Base-by-base conservation (phyloP, 495 filamentous ascomycete genomes). In the Trypethelium eluteriae region DNA sequence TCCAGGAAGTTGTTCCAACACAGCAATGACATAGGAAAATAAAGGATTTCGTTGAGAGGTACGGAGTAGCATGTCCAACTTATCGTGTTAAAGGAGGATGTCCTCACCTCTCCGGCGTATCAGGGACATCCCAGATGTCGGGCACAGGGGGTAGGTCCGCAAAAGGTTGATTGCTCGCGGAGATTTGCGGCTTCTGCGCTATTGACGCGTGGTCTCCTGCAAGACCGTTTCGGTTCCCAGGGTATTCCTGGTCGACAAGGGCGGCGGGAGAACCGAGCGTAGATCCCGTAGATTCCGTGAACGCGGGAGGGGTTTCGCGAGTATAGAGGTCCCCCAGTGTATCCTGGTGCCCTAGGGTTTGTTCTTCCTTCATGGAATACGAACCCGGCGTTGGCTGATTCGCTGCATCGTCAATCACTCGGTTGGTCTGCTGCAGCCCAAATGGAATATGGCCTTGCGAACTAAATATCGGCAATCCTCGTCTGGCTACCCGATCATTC, bases 391-490 rank as follows among this genome's bases (percentile, higher is more conserved):
- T 10, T 59, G 11, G 53, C 53, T 59, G 53, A 59, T 36, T 36
- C 6, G 53, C 11, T n/a, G 53, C 11, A 10, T 18, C 10, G 32
- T 0, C 18, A 14, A 32, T 7, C 18, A 2, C 25, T 34, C 36
- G 18, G 14, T 59, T 36, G 32, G 32, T 34, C 6, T 59, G 53
- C 14, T 34, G 53, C 14, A 32, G 18, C 36, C 53, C 63, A 38
- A 65, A 65, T 10, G 63, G 63, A 18, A 65, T 65, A 11, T n/a
- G 39, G 3, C 63, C 63, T 18, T 53, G 41, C 5, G 63, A 49
- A 10, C 41, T 65, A 38, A 65, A 65, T 2, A 65, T n/a, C 39
- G 63, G 63, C 44, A 65, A 53, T 11, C 34, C 38, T 39, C 18
- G 39, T 34, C 44, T 16, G 16, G 35, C 34, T n/a, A 34, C 16